Base-by-base conservation (phyloP, 164 flowering plant genomes). In the Chimonanthus salicifolius region DNA sequence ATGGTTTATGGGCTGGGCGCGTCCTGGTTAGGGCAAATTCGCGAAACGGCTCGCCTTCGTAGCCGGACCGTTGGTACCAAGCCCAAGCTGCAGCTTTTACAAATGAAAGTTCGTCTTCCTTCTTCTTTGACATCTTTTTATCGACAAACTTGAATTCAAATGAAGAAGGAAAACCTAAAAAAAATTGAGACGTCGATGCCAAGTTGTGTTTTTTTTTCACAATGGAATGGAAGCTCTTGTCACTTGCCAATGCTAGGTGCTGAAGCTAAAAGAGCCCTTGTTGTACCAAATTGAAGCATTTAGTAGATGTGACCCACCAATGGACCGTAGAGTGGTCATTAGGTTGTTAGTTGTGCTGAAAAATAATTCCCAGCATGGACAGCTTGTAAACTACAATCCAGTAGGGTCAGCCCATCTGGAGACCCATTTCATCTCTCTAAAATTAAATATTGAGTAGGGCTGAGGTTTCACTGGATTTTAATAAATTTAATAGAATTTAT, bases 71-170 rank as follows among this genome's bases (percentile, higher is more conserved):
- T 54, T 87, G 82, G 72, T 80, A 82, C 94, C 94, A 88, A 0
- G 92, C 91, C 94, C 90, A 88, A 68, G 94, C 90, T 2, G 94
- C 92, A 0, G 92, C 87, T 71, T 82, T 90, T 4, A 77, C 86
- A 1, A 77, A 3, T 0, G 82, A 80, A 7, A 78, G 64, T 16
- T 86, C 87, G 43, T 86, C 82, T 47, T n/a, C 46, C 6, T 16
- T 68, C 47, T n/a, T 46, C 33, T 48, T 68, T 47, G 70, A 4
- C 50, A 15, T 68, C 10, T 10, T 46, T 66, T 45, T 43, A 63
- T 63, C 58, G 15, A 54, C 15, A 16, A 54, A 54, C 15, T 7
- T 9, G 58, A 54, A 10, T 54, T 9, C 58, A 54, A 11, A 4
- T 11, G 15, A 11, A 54, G 13, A 54, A 54, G 10, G 15, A 54